Percentiles rank a stretch among this genome's conserved stretches.
Evolutionary conservation across 2,329 filamentous ascomycete genomes (phyloP).

Genomic region (Harringtonia aguacate): DNA sequence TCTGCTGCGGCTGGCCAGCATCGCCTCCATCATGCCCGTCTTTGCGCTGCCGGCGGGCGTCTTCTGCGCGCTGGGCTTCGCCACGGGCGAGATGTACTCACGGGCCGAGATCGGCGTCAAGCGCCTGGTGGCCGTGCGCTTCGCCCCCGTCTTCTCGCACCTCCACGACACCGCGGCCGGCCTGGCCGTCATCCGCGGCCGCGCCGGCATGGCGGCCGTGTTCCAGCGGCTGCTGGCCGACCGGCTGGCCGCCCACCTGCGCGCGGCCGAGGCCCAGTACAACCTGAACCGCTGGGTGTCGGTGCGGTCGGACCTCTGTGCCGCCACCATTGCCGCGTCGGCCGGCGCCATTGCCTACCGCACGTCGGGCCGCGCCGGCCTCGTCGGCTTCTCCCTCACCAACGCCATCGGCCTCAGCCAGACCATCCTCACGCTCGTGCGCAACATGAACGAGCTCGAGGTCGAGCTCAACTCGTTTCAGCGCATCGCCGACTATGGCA

Average conservation of each 20-base stretch:
- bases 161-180: constrained; percentile 26
- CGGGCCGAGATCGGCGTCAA: constrained; percentile 31
- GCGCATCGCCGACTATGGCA: constrained; percentile 19
- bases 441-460: constrained; percentile 44
- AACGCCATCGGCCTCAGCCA: constrained; percentile 43
- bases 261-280: constrained; percentile 20
- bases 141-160: constrained; percentile 45
- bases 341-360: constrained; percentile 55
- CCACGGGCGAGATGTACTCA: constrained; percentile 32
- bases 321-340: constrained; percentile 79
- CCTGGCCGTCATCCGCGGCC: constrained; percentile 41
- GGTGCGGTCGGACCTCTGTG: constrained; percentile 75
- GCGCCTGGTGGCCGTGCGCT: constrained; percentile 26
- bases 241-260: constrained; percentile 17
- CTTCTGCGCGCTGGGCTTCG: constrained; percentile 24
- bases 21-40: constrained; percentile 30
- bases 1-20: constrained; percentile 23
- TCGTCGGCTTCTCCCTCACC: constrained; percentile 45
- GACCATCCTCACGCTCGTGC: constrained; percentile 40
- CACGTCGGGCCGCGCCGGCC: constrained; percentile 27
- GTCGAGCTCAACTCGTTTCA: constrained; percentile 41
- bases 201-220: constrained; percentile 13
- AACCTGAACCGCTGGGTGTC: constrained; percentile 88
- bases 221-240: constrained; percentile 20
- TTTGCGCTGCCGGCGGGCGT: constrained; percentile 30